Conservation (phyloP, 768 basidiomycete species). For the Podaxis pistillaris region DNA sequence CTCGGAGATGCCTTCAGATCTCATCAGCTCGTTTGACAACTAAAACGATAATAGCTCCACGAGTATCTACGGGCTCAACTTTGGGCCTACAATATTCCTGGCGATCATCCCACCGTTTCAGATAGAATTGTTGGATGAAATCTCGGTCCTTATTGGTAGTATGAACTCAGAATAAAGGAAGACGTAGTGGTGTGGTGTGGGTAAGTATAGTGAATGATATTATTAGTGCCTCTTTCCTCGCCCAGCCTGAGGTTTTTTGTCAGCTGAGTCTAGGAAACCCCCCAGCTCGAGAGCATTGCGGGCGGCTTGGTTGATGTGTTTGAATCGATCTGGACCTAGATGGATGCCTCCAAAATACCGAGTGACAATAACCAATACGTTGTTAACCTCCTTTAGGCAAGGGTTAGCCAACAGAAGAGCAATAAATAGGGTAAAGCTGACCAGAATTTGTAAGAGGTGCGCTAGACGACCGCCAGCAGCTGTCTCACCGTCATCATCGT, state of each 20-base stretch:
- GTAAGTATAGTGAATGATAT: neutral
- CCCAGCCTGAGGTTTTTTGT: constrained; percentile 31
- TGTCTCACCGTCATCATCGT: constrained; percentile 93
- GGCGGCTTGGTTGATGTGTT: constrained; percentile 95
- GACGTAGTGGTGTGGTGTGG: neutral
- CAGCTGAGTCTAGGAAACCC: constrained; percentile 70
- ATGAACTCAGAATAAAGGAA: neutral
- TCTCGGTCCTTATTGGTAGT: neutral
- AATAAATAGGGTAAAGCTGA: constrained; percentile 29
- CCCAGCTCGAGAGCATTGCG: constrained; percentile 86
- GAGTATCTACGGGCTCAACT: constrained; percentile 4
- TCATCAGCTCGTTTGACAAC: neutral
- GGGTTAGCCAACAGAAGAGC: neutral
- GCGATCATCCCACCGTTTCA: neutral
- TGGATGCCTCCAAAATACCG: constrained; percentile 93
- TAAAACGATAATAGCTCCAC: neutral
- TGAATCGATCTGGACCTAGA: constrained; percentile 85
- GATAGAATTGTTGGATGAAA: neutral
- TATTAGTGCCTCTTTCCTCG: constrained; percentile 26
- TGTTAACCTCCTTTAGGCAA: constrained; percentile 60
- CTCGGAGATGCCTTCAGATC: no score
- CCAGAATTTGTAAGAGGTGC: constrained; percentile 87
- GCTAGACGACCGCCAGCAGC: constrained; percentile 90
- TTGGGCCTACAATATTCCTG: neutral
- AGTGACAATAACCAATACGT: constrained; percentile 90